Evolutionary conservation across 1,139 yeast genomes (phyloP), one percentile per base, ranked within the genome.

Genomic region (Geotrichum klebahnii): DNA sequence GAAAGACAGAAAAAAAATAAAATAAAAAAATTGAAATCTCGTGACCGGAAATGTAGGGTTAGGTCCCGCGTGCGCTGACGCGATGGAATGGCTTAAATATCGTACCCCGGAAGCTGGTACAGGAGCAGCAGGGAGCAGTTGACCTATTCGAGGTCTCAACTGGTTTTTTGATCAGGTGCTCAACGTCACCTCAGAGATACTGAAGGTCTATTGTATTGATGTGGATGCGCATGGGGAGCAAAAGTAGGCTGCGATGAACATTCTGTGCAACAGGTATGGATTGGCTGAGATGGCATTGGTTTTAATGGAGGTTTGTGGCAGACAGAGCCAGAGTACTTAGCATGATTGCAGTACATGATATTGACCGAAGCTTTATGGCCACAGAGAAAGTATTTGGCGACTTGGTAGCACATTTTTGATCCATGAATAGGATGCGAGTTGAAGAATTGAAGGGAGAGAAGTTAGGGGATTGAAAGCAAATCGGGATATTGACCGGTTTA

Each of bases 331-430:
- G 53, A 46, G 32, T 37, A 41, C 26, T 35, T 34, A 23, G 53
- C 53, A 16, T 34, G 46, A 17, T 31, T 16, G 35, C 53, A 50
- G 44, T 50, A 50, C 26, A 50, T 50, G 41, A 47, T 46, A 48
- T 50, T 50, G 43, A 47, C 36, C 5, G 46, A 42, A 28, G 49
- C 50, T 14, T 45, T 38, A 32, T 50, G 53, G 37, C 53, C 53
- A 41, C 53, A 50, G 35, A 42, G 37, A 38, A 37, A 46, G 44
- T 50, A 50, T 14, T 38, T 34, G 10, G 53, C 50, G 28, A 46
- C 48, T 36, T 46, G 47, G 40, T 50, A 44, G 45, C 53, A 50
- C 53, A 50, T 50, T 19, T 14, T 20, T 4, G 17, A 16, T 14
- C 3, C n/a, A n/a, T n/a, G n/a, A n/a, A n/a, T n/a, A n/a, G n/a